Base-by-base conservation (phyloP, 257 asterid species). In the Capsicum rhomboideum region DNA sequence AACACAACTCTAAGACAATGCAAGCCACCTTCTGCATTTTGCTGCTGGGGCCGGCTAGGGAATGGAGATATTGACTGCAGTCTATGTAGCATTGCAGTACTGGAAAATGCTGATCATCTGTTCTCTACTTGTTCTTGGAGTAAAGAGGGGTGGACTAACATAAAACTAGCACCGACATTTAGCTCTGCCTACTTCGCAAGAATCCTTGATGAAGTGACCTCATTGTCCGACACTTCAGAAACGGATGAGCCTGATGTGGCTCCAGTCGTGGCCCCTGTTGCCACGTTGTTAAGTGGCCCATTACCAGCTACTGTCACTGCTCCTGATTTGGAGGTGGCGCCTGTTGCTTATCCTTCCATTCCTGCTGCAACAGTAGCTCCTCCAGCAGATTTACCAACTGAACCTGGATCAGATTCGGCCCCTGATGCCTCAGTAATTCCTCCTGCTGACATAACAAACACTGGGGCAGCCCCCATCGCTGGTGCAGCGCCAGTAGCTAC, bases 181-280 rank as follows among this genome's bases (percentile, higher is more conserved):
- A 72, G 86, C 23, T 37, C 44, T 31, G 90, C 90, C 4, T 80
- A 78, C 82, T 88, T 94, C 1, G 84, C 91, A 77, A 74, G 95
- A 88, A 52, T 89, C 56, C 91, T 90, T 14, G 91, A 90, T 34
- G 90, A 89, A 83, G 82, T 50, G 28, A 79, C 74, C 88, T 85
- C 90, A 16, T 84, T 82, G 10, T 4, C 86, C 1, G 88, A 40
- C 66, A 0, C 78, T 10, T 37, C 29, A 20, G 29, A 20, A 20
- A 37, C 61, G 0, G 86, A 58, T 8, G 84, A 67, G 49, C 82
- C 93, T 26, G 84, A 44, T n/a, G 81, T 85, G 82, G 87, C 87
- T 40, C 89, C 91, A 55, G 84, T 20, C 14, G 83, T 72, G n/a
- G 83, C 88, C 4, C 88, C 90, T 0, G 68, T 86, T 46, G 26